Base-by-base conservation (phyloP, 345 rosid species). In the Viola odorata region DNA sequence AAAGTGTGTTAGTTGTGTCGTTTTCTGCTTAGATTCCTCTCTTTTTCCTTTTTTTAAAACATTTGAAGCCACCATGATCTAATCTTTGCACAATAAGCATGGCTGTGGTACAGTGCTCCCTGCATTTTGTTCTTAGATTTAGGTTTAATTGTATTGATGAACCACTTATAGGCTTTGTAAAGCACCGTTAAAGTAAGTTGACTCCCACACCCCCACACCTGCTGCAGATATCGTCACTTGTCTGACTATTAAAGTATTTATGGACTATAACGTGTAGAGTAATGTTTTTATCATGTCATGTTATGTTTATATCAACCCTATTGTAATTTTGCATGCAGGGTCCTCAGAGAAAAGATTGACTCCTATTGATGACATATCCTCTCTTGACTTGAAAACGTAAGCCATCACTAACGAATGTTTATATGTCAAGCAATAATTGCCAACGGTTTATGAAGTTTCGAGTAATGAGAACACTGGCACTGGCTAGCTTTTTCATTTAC, bases 371-470 rank as follows among this genome's bases (percentile, higher is more conserved):
- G 87, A 79, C 37, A 77, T 81, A 17, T 60, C 88, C 23, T 81
- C 95, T 65, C 75, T 80, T 51, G 88, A 88, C 75, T 74, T 83
- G 53, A 82, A 86, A 81, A 74, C 91, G 98, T 88, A 77, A 74
- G 97, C 63, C 32, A 39, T 56, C 58, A 38, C 8, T 48, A 23
- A 48, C 16, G 51, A 41, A 37, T 16, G n/a, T 50, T 10, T n/a
- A 44, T 32, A 38, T 17, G 32, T 16, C 36, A n/a, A 23, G 1
- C 38, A 13, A 11, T 40, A 32, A 7, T n/a, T 32, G 8, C 4
- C 54, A 16, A 23, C 23, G 41, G 12, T 39, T 53, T 53, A n/a
- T 7, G 9, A 10, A 32, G 39, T 23, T 17, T 4, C 57, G 45
- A 42, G 1, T 4, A 50, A 16, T 51, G 55, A 8, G 12, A 9